A percentile compares a stretch with the other conserved stretches of the same genome.
Conservation (phyloP, 768 basidiomycete species). For the Cystobasidium ongulense region DNA sequence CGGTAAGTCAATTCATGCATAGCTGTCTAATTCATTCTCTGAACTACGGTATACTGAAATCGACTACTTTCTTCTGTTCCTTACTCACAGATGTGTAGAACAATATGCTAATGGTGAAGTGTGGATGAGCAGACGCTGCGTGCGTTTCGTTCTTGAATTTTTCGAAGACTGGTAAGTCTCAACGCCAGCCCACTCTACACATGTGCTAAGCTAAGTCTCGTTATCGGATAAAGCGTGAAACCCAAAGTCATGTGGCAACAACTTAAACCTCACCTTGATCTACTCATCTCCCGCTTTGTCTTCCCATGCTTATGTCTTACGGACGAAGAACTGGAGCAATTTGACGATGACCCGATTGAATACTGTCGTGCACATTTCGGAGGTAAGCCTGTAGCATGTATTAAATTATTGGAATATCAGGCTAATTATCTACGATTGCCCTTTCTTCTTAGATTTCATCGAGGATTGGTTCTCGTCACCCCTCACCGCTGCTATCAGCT, state of each 20-base stretch:
- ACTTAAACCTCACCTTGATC: constrained; percentile 74
- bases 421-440: neutral
- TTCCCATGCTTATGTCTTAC: constrained; percentile 83
- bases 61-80: too few relatives aligned
- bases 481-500: constrained; percentile 62
- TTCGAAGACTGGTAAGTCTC: constrained; percentile 72
- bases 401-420: neutral
- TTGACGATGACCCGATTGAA: constrained; percentile 75
- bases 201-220: neutral
- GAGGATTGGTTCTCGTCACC: constrained; percentile 69
- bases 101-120: constrained; percentile 63
- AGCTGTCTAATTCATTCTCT: too few relatives aligned
- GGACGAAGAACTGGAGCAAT: constrained; percentile 57
- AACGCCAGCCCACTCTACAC: neutral
- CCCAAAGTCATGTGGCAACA: constrained; percentile 84
- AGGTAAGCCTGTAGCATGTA: constrained; percentile 49
- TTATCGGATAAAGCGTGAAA: constrained; percentile 57
- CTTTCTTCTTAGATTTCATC: constrained; percentile 62
- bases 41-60: too few relatives aligned
- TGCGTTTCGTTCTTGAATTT: constrained; percentile 74
- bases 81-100: constrained; percentile 51
- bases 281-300: constrained; percentile 67
- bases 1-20: too few relatives aligned
- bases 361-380: constrained; percentile 66
- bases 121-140: constrained; percentile 75